These are phyloP conservation scores for Porphyrellus cyaneotinctus DNA, from an alignment of 768 basidiomycete genomes.

Conservation along the genomic window DNA sequence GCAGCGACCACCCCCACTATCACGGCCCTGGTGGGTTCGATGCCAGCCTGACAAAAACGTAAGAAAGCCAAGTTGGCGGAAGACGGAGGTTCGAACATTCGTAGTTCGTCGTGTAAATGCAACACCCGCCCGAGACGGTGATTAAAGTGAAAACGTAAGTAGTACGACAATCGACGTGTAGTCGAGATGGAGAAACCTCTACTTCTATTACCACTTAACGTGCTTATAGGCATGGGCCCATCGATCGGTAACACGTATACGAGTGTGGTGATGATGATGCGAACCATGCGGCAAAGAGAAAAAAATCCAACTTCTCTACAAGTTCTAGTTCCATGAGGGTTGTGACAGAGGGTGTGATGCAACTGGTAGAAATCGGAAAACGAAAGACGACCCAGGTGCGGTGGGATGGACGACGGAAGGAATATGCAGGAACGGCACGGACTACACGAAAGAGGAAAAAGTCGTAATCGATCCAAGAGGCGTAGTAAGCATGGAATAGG, in stretches of 20 bases:
- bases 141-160: background rate
- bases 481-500: conserved; percentile 4
- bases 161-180: background rate
- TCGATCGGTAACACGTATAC: background rate
- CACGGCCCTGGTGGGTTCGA: background rate
- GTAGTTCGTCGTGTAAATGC: background rate
- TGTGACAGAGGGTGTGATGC: background rate
- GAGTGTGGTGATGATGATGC: background rate
- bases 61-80: background rate
- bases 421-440: background rate
- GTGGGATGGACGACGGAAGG: background rate
- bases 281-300: background rate
- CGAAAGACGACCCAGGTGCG: background rate
- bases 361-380: background rate
- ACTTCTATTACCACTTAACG: background rate
- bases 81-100: background rate
- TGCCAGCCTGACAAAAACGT: background rate
- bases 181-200: background rate
- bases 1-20: background rate
- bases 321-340: conserved; percentile 1
- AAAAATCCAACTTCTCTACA: background rate
- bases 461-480: background rate
- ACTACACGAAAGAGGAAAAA: background rate
- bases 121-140: conserved; percentile 1
- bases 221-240: background rate